Conservation (phyloP, 208 protist genomes). For the Trypanosoma mega region DNA sequence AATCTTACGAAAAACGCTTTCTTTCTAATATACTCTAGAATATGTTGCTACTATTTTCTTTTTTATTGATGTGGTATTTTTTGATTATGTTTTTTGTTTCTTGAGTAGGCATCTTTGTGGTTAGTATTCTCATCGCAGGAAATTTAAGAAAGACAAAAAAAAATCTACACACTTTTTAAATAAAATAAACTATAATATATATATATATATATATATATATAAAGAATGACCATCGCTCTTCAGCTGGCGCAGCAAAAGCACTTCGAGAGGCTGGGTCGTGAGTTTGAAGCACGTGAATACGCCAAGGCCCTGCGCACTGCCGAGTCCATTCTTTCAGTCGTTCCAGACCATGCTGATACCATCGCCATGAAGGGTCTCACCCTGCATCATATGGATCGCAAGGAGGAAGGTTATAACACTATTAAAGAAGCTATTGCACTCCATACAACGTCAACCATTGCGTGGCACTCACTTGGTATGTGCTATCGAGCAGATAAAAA, state of each 20-base stretch:
- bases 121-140: too few relatives aligned
- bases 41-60: too few relatives aligned
- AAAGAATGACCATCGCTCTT: constrained; percentile 20
- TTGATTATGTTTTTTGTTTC: too few relatives aligned
- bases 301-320: constrained; percentile 74
- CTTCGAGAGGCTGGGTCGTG: constrained; percentile 76
- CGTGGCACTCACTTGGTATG: constrained; percentile 95
- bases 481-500: constrained; percentile 91
- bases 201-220: neutral
- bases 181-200: neutral
- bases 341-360: constrained; percentile 77
- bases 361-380: constrained; percentile 80
- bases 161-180: neutral
- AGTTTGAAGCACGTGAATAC: constrained; percentile 82
- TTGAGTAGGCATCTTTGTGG: too few relatives aligned
- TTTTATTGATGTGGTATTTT: too few relatives aligned
- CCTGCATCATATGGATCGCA: constrained; percentile 64
- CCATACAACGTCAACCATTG: constrained; percentile 71
- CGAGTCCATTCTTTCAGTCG: constrained; percentile 62
- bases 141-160: too few relatives aligned
- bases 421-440: constrained; percentile 61
- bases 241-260: constrained; percentile 55
- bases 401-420: constrained; percentile 64
- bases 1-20: too few relatives aligned
- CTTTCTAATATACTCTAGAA: too few relatives aligned